These are phyloP conservation scores for Fusarium coicis DNA, from an alignment of 2,329 filamentous ascomycete species.

Conservation along the genomic window DNA sequence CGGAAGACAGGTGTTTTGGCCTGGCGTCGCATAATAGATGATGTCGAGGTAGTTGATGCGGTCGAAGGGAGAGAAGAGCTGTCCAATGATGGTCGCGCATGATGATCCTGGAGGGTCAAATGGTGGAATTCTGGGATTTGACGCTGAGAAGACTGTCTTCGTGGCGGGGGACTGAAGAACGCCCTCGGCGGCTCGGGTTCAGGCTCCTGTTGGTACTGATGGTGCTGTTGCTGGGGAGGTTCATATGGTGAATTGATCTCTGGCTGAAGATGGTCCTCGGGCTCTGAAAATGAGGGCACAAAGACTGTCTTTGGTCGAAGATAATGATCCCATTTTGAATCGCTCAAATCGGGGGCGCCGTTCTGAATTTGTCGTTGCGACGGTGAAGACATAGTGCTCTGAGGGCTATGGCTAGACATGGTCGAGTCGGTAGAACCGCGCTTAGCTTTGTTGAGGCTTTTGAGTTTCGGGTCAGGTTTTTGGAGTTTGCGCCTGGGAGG, in stretches of 20 bases:
- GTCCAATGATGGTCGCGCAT: slow-evolving; percentile 40
- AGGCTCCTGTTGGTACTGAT: background rate
- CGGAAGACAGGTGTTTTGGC: slow-evolving; percentile 63
- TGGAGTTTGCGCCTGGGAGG: slow-evolving; percentile 46
- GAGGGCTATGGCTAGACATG: slow-evolving; percentile 33
- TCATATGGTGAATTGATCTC: slow-evolving; percentile 5
- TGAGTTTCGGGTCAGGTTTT: slow-evolving; percentile 46
- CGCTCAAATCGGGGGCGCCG: slow-evolving; percentile 43
- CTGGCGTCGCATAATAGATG: slow-evolving; percentile 54
- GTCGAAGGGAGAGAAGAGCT: slow-evolving; percentile 44
- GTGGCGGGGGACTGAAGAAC: slow-evolving; percentile 20
- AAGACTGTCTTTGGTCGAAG: slow-evolving; percentile 40
- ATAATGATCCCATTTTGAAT: slow-evolving; percentile 46
- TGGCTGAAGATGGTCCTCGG: slow-evolving; percentile 20
- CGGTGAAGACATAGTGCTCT: slow-evolving; percentile 23
- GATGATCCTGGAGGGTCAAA: slow-evolving; percentile 34
- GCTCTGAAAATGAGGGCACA: slow-evolving; percentile 30
- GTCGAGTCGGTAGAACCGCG: slow-evolving; percentile 44
- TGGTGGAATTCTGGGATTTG: slow-evolving; percentile 44
- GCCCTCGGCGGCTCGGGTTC: slow-evolving; percentile 20
- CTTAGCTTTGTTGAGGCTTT: slow-evolving; percentile 39
- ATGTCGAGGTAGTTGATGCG: slow-evolving; percentile 50
- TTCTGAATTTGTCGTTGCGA: slow-evolving; percentile 34
- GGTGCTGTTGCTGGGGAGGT: background rate
- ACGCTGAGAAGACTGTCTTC: slow-evolving; percentile 31